Base-by-base conservation (phyloP, 768 basidiomycete genomes). In the Megacollybia marginata region DNA sequence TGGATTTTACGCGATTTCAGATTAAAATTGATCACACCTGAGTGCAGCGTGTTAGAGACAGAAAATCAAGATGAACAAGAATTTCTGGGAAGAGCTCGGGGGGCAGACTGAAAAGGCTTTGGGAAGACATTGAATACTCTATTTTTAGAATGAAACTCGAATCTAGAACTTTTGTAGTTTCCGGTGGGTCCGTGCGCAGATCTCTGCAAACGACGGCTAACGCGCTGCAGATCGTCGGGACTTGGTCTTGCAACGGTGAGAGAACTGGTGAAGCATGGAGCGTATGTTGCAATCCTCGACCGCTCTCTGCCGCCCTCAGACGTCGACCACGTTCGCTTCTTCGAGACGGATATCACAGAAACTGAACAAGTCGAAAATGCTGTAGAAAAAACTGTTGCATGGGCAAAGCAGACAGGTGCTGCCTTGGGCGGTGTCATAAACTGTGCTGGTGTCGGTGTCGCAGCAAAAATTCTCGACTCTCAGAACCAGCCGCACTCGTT, bases 381-480 rank as follows among this genome's bases (percentile, higher is more conserved):
- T 2, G 59, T 70, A 42, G 48, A 54, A 3, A 52, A 43, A 4
- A 58, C 63, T 3, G 63, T 63, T 10, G 54, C 50, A 15, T 66
- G 65, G 60, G 48, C 55, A 0, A 47, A 56, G 34, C 53, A 62
- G 53, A 63, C 64, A 0, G 62, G 60, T 8, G 55, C 61, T 8
- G 16, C 44, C 7, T 54, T 71, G 15, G 67, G 69, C 4, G 71
- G 72, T 5, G 65, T 72, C 19, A 59, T 73, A 32, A 65, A 69
- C 52, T 66, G 63, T 51, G 72, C 68, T 4, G 72, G 70, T 1
- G 57, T 70, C 9, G 72, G 64, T 7, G 55, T 55, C 40, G 57
- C 57, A 7, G 64, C 65, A 15, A 54, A 69, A 65, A 59, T 65
- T 0, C 57, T 72, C 23, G 58, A 62, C 23, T 51, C 57, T 9